These are phyloP conservation scores for Ochetophila trinervis DNA, from an alignment of 306 rosid species.

Conservation along the genomic window DNA sequence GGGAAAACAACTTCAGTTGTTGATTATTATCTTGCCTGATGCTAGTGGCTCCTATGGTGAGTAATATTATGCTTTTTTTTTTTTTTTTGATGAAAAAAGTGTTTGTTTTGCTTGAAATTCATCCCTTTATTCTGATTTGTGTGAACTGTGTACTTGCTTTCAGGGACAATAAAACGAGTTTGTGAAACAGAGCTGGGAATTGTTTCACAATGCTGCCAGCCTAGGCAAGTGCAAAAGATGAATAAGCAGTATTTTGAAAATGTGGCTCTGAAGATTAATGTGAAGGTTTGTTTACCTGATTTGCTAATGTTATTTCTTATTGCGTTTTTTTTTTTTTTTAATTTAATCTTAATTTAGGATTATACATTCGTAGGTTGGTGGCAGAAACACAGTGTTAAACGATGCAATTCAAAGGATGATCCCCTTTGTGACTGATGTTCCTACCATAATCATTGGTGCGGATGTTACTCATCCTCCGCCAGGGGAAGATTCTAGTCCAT, in stretches of 20 bases:
- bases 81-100: neutral
- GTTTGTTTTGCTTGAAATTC: neutral
- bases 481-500: conserved; percentile 62
- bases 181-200: conserved; percentile 89
- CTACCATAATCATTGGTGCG: conserved; percentile 79
- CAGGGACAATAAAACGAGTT: conserved; percentile 60
- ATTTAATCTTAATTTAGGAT: neutral
- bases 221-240: conserved; percentile 30
- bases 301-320: neutral
- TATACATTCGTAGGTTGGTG: conserved; percentile 60
- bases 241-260: conserved; percentile 67
- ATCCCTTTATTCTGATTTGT: neutral
- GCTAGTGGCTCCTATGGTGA: conserved; percentile 54
- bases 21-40: conserved; percentile 76
- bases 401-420: conserved; percentile 52
- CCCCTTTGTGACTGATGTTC: conserved; percentile 49
- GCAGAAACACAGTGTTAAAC: conserved; percentile 51
- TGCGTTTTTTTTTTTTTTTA: neutral
- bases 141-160: neutral
- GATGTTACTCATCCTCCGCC: conserved; percentile 82
- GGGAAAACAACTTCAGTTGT: conserved; percentile 38
- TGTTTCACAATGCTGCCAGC: conserved; percentile 73
- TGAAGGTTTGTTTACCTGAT: conserved; percentile 49
- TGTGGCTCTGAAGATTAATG: conserved; percentile 70
- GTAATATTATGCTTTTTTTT: conserved; percentile 1